Percentiles rank a stretch among this genome's conserved stretches.
These are phyloP conservation scores for Kokia cookei DNA, from an alignment of 441 rosid species.

Conservation along the genomic window DNA sequence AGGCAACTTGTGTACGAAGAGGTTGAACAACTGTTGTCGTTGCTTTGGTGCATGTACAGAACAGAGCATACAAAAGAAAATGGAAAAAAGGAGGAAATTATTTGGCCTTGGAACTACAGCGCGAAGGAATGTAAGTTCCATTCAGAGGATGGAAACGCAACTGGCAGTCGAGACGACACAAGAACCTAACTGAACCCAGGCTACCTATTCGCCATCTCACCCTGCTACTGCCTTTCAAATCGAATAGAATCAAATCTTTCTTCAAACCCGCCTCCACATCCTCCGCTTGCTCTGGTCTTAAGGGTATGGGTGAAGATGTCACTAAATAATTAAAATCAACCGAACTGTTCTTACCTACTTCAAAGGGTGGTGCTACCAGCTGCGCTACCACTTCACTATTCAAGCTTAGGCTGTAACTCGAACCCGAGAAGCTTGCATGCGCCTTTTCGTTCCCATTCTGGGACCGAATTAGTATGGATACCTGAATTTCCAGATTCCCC, in stretches of 20 bases:
- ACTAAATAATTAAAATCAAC: slow-evolving; percentile 34
- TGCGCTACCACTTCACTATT: slow-evolving; percentile 40
- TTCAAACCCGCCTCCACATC: slow-evolving; percentile 34
- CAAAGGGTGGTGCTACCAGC: slow-evolving; percentile 37
- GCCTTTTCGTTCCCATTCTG: slow-evolving; percentile 66
- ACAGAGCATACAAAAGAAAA: background rate
- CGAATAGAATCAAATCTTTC: slow-evolving; percentile 44
- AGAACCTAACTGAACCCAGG: slow-evolving; percentile 55
- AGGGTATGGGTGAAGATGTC: slow-evolving; percentile 56
- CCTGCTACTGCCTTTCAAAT: slow-evolving; percentile 51
- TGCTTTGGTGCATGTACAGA: background rate
- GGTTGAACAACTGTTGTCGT: background rate
- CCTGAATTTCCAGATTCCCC: slow-evolving; percentile 50
- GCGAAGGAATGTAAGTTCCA: slow-evolving; percentile 29
- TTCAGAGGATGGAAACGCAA: slow-evolving; percentile 52
- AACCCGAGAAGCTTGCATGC: slow-evolving; percentile 46
- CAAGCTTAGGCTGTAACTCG: slow-evolving; percentile 36
- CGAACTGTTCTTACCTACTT: slow-evolving; percentile 48
- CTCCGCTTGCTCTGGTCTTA: slow-evolving; percentile 35
- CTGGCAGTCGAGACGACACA: slow-evolving; percentile 45
- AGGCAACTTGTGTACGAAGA: background rate
- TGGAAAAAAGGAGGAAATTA: slow-evolving; percentile 10
- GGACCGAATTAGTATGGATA: slow-evolving; percentile 41
- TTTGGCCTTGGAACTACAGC: slow-evolving; percentile 58
- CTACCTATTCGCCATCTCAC: slow-evolving; percentile 69